Evolutionary conservation across 495 filamentous ascomycete species (phyloP).

Genomic region (Annulohypoxylon stygium): DNA sequence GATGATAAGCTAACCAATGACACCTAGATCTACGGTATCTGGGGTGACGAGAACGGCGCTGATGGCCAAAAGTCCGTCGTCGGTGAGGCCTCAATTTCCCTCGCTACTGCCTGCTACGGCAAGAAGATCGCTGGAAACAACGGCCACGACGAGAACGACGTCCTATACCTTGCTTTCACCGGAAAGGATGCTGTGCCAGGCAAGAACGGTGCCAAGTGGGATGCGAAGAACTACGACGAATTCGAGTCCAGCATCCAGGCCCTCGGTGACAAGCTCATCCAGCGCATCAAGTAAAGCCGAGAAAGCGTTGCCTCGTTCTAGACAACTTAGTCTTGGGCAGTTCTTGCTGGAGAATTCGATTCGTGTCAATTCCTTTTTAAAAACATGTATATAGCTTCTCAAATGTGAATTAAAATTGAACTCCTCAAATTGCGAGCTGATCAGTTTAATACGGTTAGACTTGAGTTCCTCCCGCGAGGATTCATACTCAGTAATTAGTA

Average conservation of each 20-base stretch:
- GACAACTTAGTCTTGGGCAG: neutral
- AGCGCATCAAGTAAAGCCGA: slow-evolving; percentile 26
- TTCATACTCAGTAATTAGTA: too few relatives aligned
- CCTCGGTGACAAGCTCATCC: slow-evolving; percentile 61
- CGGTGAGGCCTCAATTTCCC: slow-evolving; percentile 69
- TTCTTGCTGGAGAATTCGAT: neutral
- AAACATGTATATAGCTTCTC: slow-evolving; percentile 8
- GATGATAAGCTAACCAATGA: slow-evolving; percentile 11
- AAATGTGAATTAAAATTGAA: neutral
- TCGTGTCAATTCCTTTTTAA: neutral
- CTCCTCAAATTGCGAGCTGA: neutral
- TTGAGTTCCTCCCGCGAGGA: too few relatives aligned
- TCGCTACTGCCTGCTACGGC: slow-evolving; percentile 71
- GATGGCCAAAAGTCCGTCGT: slow-evolving; percentile 61
- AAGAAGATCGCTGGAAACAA: slow-evolving; percentile 61
- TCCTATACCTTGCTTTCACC: slow-evolving; percentile 70
- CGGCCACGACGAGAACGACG: slow-evolving; percentile 64
- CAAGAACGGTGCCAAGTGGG: slow-evolving; percentile 63
- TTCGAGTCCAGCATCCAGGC: slow-evolving; percentile 65
- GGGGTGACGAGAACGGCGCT: slow-evolving; percentile 74
- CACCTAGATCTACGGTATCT: slow-evolving; percentile 70
- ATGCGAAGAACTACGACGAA: slow-evolving; percentile 54
- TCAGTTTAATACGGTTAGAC: neutral
- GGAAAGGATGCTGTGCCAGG: slow-evolving; percentile 64
- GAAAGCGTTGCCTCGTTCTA: neutral